Evolutionary conservation across 257 asterid species (phyloP), one percentile per base, ranked within the genome.

Genomic region (Gentiana macrophylla): DNA sequence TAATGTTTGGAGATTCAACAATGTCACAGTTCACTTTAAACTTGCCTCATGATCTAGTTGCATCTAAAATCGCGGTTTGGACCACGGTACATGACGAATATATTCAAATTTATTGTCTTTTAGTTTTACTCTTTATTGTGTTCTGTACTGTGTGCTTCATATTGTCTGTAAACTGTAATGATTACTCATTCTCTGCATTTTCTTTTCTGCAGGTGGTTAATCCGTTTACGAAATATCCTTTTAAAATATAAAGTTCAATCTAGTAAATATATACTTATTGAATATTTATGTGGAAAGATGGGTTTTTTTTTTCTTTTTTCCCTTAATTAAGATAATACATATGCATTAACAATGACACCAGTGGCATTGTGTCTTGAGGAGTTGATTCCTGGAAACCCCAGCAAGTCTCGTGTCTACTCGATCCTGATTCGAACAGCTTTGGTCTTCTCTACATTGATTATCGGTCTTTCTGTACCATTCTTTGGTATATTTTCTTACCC

Each of bases 161-260:
- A 24, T 1, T n/a, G 7, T 34, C 49, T 53, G 53, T 33, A 43
- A 2, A 6, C 3, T 32, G 55, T 67, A 13, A 54, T 15, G 51
- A 67, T 6, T 38, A 38, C 65, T 60, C 46, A 24, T 56, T 60
- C 37, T 57, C 46, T 48, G 1, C 35, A 49, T 67, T 49, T 61
- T 50, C n/a, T n/a, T 49, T 67, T 63, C 54, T 74, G 76, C 89
- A 91, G 98, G 92, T 92, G 0, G 94, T 92, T 62, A 92, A 92
- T 74, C 99, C 99, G 59, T 80, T 92, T 56, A 92, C 99, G 34
- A 92, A 92, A 80, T 92, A 89, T 89, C 97, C 97, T 86, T 85
- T 73, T 58, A 41, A 8, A 41, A 4, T 41, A 4, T 10, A 41
- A 41, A 41, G 8, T 41, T 5, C 46, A 41, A 7, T n/a, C 46